Evolutionary conservation across 192 early-diverging fungal genomes (phyloP).

Genomic region (Radiomyces spectabilis): DNA sequence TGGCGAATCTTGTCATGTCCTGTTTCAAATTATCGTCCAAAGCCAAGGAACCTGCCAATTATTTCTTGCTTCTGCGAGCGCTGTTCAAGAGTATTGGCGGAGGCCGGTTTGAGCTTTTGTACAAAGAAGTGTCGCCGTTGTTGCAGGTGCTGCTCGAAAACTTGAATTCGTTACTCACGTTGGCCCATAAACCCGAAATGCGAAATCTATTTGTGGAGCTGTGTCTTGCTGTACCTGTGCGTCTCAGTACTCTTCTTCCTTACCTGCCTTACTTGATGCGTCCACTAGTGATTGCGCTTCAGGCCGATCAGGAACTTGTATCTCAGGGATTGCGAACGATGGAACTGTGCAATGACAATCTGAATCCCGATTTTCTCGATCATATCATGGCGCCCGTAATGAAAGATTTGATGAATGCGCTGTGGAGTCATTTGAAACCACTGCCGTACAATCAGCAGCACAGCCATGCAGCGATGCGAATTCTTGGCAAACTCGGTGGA

Average conservation of each 20-base stretch:
- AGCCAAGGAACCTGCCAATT: constrained; percentile 83
- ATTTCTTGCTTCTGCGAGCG: constrained; percentile 84
- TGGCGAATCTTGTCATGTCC: constrained; percentile 82
- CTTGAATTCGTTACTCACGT: constrained; percentile 75
- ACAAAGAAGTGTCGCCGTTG: constrained; percentile 92
- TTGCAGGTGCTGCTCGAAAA: constrained; percentile 87
- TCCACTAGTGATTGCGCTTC: constrained; percentile 89
- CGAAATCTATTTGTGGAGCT: constrained; percentile 97
- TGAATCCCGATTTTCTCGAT: constrained; percentile 95
- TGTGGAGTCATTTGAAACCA: constrained; percentile 90
- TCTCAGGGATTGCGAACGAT: constrained; percentile 91
- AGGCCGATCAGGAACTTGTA: constrained; percentile 89
- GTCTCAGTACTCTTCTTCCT: constrained; percentile 87
- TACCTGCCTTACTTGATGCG: constrained; percentile 93
- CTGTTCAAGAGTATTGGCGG: constrained; percentile 96
- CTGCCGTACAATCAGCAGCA: constrained; percentile 78
- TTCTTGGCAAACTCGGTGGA: constrained; percentile 97
- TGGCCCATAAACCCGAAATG: constrained; percentile 77
- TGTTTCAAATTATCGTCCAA: constrained; percentile 78
- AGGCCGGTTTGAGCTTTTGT: constrained; percentile 90
- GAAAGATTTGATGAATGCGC: constrained; percentile 86
- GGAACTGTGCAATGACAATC: constrained; percentile 96
- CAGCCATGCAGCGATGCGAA: constrained; percentile 79
- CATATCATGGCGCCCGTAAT: constrained; percentile 93
- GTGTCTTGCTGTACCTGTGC: constrained; percentile 93